Base-by-base conservation (phyloP, 148 eudicot genomes). In the Spergularia marina region DNA sequence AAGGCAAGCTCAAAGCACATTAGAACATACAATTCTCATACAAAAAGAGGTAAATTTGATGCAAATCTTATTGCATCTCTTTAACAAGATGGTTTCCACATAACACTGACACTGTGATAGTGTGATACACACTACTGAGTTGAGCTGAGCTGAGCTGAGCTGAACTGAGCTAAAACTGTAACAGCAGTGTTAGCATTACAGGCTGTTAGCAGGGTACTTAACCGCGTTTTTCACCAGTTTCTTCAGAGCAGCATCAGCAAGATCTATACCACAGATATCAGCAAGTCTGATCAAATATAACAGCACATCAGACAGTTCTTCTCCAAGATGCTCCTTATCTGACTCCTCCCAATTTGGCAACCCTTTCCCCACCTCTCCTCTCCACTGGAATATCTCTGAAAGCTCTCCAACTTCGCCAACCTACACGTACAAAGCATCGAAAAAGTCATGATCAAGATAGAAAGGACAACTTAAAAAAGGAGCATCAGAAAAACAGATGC, bases 371-470 rank as follows among this genome's bases (percentile, higher is more conserved):
- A 89, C 93, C 81, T 89, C 93, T 78, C 93, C 93, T 75, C 76
- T 86, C 93, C 91, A 89, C 53, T 89, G 93, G 65, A 90, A 90
- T 83, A 90, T 90, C 80, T 90, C 91, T 15, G 94, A 86, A 53
- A 87, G 69, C 76, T 90, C 94, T 18, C 91, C 91, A 14, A 90
- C 89, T 78, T 90, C 94, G 25, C 94, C 89, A 7, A 90, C 83
- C 94, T 86, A 74, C 66, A 60, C 20, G 65, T 41, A 39, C 17
- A 41, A 51, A 76, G 40, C 79, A 74, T 61, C 25, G 10, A 44
- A 40, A 16, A 57, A 40, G 72, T 23, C 18, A 44, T 21, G 58
- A 74, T 74, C 25, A 53, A 56, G 58, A 53, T 44, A 25, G 17
- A 53, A 64, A n/a, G 17, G 53, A 59, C 10, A 11, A 56, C 11